Percentiles rank a stretch among this genome's conserved stretches.
Conservation (phyloP, 2,329 filamentous ascomycete genomes). For the Alternaria brassicicola region DNA sequence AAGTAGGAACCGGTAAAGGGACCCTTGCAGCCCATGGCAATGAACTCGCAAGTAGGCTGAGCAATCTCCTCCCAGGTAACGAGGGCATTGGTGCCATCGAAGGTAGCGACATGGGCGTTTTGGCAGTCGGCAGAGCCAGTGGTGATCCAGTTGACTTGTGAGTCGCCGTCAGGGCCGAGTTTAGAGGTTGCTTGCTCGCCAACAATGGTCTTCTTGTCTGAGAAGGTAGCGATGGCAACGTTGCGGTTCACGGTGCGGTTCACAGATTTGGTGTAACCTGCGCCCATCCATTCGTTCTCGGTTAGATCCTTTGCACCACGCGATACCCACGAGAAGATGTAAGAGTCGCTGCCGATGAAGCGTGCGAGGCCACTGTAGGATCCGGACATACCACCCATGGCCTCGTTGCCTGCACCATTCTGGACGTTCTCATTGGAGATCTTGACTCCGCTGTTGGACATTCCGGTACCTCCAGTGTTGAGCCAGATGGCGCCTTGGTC, state of each 20-base stretch:
- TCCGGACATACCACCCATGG: slow-evolving; percentile 68
- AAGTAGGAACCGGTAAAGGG: slow-evolving; percentile 64
- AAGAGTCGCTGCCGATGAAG: slow-evolving; percentile 58
- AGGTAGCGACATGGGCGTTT: slow-evolving; percentile 64
- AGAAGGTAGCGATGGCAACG: slow-evolving; percentile 63
- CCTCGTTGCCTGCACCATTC: slow-evolving; percentile 64
- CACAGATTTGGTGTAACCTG: slow-evolving; percentile 58
- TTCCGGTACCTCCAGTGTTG: slow-evolving; percentile 65
- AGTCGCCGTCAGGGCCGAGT: slow-evolving; percentile 63
- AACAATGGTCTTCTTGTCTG: slow-evolving; percentile 63
- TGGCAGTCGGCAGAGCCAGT: slow-evolving; percentile 59
- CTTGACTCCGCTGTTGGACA: slow-evolving; percentile 66
- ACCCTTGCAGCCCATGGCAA: slow-evolving; percentile 67
- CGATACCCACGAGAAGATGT: slow-evolving; percentile 69
- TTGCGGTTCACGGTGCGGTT: slow-evolving; percentile 65
- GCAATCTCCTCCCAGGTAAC: slow-evolving; percentile 68
- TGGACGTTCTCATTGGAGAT: slow-evolving; percentile 67
- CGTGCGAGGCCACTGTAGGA: slow-evolving; percentile 64
- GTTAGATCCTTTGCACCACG: slow-evolving; percentile 63
- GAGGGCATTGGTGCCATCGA: slow-evolving; percentile 60
- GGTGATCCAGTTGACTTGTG: slow-evolving; percentile 66
- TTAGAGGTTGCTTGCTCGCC: slow-evolving; percentile 60
- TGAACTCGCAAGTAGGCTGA: slow-evolving; percentile 60
- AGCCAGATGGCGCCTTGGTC: slow-evolving; percentile 70
- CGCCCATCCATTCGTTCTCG: slow-evolving; percentile 64